Evolutionary conservation across 768 basidiomycete genomes (phyloP).

Genomic region (Auriscalpium orientale): DNA sequence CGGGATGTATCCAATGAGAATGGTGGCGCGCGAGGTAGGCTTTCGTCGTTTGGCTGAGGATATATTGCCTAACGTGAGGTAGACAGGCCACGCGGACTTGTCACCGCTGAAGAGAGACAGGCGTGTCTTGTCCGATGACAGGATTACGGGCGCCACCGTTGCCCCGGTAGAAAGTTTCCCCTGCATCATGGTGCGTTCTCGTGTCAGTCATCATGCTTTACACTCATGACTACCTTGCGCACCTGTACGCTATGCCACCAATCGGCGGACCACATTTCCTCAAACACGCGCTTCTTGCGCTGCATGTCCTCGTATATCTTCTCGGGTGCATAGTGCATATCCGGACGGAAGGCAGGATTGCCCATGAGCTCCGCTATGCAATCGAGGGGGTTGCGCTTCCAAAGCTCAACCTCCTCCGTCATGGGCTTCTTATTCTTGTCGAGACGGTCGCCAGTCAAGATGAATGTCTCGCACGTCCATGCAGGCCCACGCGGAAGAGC

Average conservation of each 20-base stretch:
- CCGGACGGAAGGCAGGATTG: constrained; percentile 21
- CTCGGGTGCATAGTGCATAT: constrained; percentile 24
- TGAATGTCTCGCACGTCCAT: constrained; percentile 14
- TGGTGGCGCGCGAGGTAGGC: constrained; percentile 25
- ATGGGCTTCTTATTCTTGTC: constrained; percentile 7
- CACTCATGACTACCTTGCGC: constrained; percentile 1
- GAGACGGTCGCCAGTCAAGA: neutral
- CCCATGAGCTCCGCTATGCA: constrained; percentile 21
- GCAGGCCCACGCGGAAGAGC: constrained; percentile 8
- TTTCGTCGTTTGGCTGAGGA: constrained; percentile 31
- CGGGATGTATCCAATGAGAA: constrained; percentile 35
- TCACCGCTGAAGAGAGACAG: constrained; percentile 31
- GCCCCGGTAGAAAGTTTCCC: constrained; percentile 12
- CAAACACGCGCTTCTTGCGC: constrained; percentile 18
- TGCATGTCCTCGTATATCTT: constrained; percentile 17
- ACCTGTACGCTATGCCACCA: constrained; percentile 34
- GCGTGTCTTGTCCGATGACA: constrained; percentile 40
- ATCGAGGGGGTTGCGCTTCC: constrained; percentile 20
- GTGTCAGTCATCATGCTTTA: neutral
- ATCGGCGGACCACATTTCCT: constrained; percentile 31
- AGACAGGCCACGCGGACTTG: constrained; percentile 39
- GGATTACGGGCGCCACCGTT: constrained; percentile 35
- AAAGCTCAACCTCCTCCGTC: constrained; percentile 17
- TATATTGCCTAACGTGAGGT: constrained; percentile 37
- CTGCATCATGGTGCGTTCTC: constrained; percentile 4